Percentiles rank a stretch among this genome's conserved stretches.
Conservation (phyloP, 768 basidiomycete species). For the Kondoa malvinella region DNA sequence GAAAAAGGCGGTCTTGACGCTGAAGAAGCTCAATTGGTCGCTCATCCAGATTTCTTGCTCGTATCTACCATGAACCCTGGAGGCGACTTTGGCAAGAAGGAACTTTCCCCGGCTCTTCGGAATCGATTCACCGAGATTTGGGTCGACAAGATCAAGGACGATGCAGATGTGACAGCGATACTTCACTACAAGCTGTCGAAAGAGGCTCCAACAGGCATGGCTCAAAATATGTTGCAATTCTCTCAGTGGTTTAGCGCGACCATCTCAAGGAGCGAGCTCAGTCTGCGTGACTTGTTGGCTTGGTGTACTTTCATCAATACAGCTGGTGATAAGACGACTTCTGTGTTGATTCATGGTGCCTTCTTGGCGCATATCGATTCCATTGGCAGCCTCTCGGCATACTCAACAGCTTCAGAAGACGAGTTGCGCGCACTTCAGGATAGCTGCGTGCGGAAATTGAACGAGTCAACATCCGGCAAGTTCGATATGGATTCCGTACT, state of each 20-base stretch:
- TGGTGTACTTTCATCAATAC: slow-evolving; percentile 78
- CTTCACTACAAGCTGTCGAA: slow-evolving; percentile 52
- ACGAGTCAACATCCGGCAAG: too few species aligned
- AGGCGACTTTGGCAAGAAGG: slow-evolving; percentile 97
- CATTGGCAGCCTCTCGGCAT: slow-evolving; percentile 31
- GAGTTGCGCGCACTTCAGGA: not conserved
- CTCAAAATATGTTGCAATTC: slow-evolving; percentile 53
- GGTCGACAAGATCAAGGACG: slow-evolving; percentile 69
- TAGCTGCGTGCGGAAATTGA: too few species aligned
- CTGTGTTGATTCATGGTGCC: slow-evolving; percentile 50
- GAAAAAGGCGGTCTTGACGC: slow-evolving; percentile 68
- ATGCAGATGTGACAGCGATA: slow-evolving; percentile 60
- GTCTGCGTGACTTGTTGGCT: slow-evolving; percentile 76
- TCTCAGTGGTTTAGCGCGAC: slow-evolving; percentile 55
- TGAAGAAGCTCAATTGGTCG: slow-evolving; percentile 50
- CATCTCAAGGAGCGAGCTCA: slow-evolving; percentile 44
- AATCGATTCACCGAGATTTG: slow-evolving; percentile 99
- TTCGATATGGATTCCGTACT: too few species aligned
- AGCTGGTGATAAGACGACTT: not conserved
- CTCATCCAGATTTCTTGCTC: slow-evolving; percentile 58
- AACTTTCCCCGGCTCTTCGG: slow-evolving; percentile 83
- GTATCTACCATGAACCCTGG: slow-evolving; percentile 99
- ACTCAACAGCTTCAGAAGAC: not conserved
- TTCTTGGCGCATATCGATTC: slow-evolving; percentile 78
- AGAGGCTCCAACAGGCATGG: slow-evolving; percentile 42